phyloP scores from a whole-genome alignment of 352 stramenopile species.

The Globisporangium okanoganense region DNA sequence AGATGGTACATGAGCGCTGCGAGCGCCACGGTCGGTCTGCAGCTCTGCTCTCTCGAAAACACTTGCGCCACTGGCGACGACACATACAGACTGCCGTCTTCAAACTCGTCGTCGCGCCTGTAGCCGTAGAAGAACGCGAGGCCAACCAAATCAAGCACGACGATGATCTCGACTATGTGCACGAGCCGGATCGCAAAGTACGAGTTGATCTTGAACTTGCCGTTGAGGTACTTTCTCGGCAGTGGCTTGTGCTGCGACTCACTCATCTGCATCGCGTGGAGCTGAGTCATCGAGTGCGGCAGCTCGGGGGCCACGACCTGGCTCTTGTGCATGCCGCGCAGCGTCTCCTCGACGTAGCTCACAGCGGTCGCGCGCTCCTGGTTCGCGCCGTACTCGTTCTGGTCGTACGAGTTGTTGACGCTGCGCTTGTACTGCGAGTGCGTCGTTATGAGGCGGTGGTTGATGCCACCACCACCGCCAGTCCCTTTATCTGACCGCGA shows the following conservation, averaged over 20 bases:
- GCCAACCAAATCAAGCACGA: conserved; percentile 46
- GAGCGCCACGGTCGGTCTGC: conserved; percentile 46
- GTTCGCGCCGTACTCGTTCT: conserved; percentile 8
- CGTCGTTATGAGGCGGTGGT: not conserved
- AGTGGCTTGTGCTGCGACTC: conserved; percentile 17
- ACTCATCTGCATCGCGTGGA: conserved; percentile 26
- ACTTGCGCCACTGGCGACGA: conserved; percentile 33
- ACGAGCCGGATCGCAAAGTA: conserved; percentile 73
- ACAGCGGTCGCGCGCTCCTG: conserved; percentile 4
- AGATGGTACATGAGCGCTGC: conserved; percentile 69
- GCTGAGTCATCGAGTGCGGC: too few species aligned
- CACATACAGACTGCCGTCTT: conserved; percentile 42
- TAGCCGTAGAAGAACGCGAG: conserved; percentile 65
- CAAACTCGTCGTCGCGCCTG: conserved; percentile 23
- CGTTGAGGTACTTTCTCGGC: conserved; percentile 41
- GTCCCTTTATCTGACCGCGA: not conserved
- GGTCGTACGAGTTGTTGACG: not conserved
- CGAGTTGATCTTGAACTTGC: conserved; percentile 72
- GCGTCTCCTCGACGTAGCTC: conserved; percentile 18
- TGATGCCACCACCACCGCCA: not conserved
- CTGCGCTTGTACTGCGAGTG: conserved; percentile 3
- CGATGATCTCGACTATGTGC: conserved; percentile 55
- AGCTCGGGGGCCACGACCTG: conserved; percentile 4
- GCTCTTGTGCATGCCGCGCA: conserved; percentile 10
- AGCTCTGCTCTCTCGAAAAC: conserved; percentile 37